Evolutionary conservation across 2,329 filamentous ascomycete species (phyloP), one percentile per base, ranked within the genome.

Genomic region (Cytospora piceae): DNA sequence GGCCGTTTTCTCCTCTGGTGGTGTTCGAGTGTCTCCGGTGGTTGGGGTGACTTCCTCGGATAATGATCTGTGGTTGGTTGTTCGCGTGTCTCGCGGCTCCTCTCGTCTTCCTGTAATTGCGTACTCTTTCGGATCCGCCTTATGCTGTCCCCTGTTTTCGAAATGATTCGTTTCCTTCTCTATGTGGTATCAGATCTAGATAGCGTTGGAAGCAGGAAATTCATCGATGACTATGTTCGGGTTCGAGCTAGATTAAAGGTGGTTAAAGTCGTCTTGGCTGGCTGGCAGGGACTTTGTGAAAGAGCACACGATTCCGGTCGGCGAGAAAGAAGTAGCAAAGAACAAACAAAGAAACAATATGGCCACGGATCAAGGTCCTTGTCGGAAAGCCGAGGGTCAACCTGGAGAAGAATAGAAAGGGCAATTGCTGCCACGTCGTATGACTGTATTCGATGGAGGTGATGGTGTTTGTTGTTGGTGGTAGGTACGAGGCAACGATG

Each of bases 301-400:
- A 65, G 62, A 65, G 67, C 6, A 67, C 65, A 60, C 67, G 67
- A 68, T 58, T 65, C 67, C 67, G 59, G 67, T 65, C 67, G 67
- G 61, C 61, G 58, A 61, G 54, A 66, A 66, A 49, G 59, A 66
- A 67, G 31, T 69, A 70, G 66, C 58, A 61, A 67, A 58, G 51
- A 60, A 64, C 52, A 66, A 68, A 70, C 64, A 66, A 67, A 69
- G 64, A 70, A 71, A 70, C 71, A 72, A 70, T 70, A 69, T 70
- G 70, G 64, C 70, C 68, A 70, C 65, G 59, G 56, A 52, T 67
- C 68, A 39, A 62, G 46, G 52, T 66, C 49, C 62, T 64, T 65
- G 68, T 70, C 70, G 73, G 73, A 73, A 67, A 64, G 80, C 82
- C 83, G 76, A 86, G 83, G 83, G 78, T 86, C 84, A 85, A 86